phyloP scores from a whole-genome alignment of 805 yeast genomes.

The Metschnikowia peoriensis region DNA sequence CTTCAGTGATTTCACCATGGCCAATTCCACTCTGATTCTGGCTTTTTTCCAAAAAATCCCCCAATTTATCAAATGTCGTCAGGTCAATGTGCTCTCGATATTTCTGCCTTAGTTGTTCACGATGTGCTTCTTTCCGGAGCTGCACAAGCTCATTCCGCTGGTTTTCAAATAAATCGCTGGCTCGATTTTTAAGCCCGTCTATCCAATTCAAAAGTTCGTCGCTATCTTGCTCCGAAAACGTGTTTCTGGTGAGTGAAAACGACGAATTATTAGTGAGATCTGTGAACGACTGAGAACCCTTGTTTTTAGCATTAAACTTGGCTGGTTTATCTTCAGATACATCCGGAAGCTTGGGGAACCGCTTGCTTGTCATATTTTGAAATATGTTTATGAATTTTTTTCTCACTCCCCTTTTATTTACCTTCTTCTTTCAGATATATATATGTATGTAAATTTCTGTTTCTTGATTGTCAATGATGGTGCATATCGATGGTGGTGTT shows the following conservation, averaged over 20 bases:
- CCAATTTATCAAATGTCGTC: slow-evolving; percentile 26
- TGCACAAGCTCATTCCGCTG: slow-evolving; percentile 13
- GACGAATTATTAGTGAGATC: slow-evolving; percentile 1
- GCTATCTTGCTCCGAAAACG: slow-evolving; percentile 6
- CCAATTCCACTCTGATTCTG: background rate
- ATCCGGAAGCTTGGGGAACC: slow-evolving; percentile 3
- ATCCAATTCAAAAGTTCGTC: slow-evolving; percentile 18
- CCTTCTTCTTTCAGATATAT: background rate
- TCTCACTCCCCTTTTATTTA: background rate
- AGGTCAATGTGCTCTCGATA: slow-evolving; percentile 25
- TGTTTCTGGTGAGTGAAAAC: slow-evolving; percentile 2
- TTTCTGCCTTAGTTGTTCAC: slow-evolving; percentile 21
- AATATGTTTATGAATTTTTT: no score
- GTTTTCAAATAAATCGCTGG: slow-evolving; percentile 9
- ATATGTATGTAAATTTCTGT: background rate
- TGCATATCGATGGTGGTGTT: background rate
- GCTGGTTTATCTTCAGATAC: background rate
- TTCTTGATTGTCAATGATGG: background rate
- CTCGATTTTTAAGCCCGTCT: slow-evolving; percentile 17
- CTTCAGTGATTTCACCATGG: background rate
- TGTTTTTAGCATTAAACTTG: background rate
- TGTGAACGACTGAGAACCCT: background rate
- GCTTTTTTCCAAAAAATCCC: slow-evolving; percentile 6
- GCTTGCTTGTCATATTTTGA: slow-evolving; percentile 1
- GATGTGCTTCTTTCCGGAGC: slow-evolving; percentile 10